Conservation (phyloP, 73 alveolate species). For the Tetrahymena thermophila region DNA sequence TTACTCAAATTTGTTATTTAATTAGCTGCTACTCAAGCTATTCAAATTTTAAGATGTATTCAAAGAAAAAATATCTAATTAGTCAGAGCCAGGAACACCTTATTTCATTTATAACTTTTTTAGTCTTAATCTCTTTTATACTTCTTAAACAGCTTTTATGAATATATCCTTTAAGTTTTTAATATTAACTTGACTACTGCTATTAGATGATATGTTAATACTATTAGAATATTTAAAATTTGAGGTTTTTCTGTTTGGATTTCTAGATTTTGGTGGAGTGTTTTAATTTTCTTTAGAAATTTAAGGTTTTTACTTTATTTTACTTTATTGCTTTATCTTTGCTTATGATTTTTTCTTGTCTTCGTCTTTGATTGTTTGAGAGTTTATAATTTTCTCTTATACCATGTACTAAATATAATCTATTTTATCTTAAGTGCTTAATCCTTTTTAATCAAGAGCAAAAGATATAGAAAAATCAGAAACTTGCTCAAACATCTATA, state of each 20-base stretch:
- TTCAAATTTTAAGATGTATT: not conserved
- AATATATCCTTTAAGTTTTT: not conserved
- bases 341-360: not conserved
- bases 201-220: not conserved
- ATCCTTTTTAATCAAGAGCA: not conserved
- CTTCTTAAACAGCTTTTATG: not conserved
- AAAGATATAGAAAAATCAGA: not conserved
- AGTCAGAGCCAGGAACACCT: not conserved
- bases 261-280: not conserved
- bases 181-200: not conserved
- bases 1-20: not conserved
- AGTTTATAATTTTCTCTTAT: not conserved
- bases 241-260: not conserved
- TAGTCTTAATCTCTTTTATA: not conserved
- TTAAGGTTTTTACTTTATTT: not conserved
- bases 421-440: not conserved
- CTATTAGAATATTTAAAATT: not conserved
- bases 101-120: not conserved
- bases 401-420: not conserved
- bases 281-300: not conserved
- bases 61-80: not conserved
- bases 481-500: not conserved
- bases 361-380: not conserved
- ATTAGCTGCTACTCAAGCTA: not conserved
- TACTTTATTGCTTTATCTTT: not conserved